phyloP scores from a whole-genome alignment of 2,329 filamentous ascomycete genomes.

The Trichoderma koningiopsis region DNA sequence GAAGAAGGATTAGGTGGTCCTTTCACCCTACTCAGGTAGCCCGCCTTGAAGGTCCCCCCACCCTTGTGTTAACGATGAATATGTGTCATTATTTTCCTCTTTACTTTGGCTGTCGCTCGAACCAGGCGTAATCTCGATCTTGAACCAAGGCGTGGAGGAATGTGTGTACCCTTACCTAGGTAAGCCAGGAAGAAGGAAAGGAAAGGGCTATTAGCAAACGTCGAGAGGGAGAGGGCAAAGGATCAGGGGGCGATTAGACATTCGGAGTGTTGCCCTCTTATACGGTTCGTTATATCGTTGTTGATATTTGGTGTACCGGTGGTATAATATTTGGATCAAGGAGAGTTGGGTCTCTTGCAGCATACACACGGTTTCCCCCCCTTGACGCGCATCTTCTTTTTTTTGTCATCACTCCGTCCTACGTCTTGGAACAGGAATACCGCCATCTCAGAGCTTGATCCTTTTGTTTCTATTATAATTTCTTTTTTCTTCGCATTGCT shows the following conservation, averaged over 20 bases:
- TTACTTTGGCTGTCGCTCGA: slow-evolving; percentile 10
- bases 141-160: slow-evolving; percentile 2
- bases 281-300: slow-evolving; percentile 28
- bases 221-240: slow-evolving; percentile 1
- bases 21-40: slow-evolving; percentile 28
- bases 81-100: slow-evolving; percentile 13
- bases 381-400: slow-evolving; percentile 10
- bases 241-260: slow-evolving; percentile 29
- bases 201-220: slow-evolving; percentile 16
- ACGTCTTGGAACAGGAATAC: slow-evolving; percentile 18
- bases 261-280: slow-evolving; percentile 27
- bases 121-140: slow-evolving; percentile 6
- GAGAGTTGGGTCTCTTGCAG: slow-evolving; percentile 24
- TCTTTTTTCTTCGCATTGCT: not conserved
- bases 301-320: slow-evolving; percentile 30
- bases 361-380: slow-evolving; percentile 14
- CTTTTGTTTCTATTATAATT: not conserved
- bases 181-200: not conserved
- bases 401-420: not conserved
- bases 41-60: slow-evolving; percentile 24
- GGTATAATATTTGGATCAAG: slow-evolving; percentile 29
- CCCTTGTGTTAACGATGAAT: slow-evolving; percentile 3
- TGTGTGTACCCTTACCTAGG: not conserved
- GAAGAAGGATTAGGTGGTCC: slow-evolving; percentile 43
- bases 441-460: slow-evolving; percentile 7